Percentiles rank a stretch among this genome's conserved stretches.
These are phyloP conservation scores for Tremella yokohamensis DNA, from an alignment of 768 basidiomycete species.

Conservation along the genomic window DNA sequence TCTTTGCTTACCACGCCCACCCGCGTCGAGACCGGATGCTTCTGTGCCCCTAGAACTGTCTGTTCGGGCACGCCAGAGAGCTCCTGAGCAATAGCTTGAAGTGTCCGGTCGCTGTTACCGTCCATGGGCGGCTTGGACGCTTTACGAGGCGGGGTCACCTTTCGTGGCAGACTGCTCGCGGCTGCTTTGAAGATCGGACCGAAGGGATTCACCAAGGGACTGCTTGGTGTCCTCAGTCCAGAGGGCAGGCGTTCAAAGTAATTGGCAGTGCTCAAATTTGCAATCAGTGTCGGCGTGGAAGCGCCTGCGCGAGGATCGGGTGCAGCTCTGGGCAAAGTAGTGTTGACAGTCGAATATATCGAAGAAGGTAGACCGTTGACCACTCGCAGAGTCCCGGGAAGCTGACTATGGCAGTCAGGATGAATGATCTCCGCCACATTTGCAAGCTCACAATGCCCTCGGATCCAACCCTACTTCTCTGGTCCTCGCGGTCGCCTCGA, in stretches of 20 bases:
- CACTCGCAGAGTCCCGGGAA: conserved; percentile 36
- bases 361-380: conserved; percentile 51
- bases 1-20: too few species aligned
- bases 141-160: not conserved
- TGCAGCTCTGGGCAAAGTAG: conserved; percentile 4
- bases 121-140: not conserved
- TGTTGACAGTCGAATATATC: conserved; percentile 47
- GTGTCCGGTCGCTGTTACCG: not conserved
- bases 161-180: not conserved
- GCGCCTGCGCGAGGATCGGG: conserved; percentile 17
- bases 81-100: too few species aligned
- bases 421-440: not conserved
- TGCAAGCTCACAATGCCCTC: not conserved
- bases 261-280: conserved; percentile 17
- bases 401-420: conserved; percentile 6
- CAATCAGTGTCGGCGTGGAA: conserved; percentile 32
- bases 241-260: conserved; percentile 29
- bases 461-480: conserved; percentile 11
- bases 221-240: conserved; percentile 14
- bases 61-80: too few species aligned
- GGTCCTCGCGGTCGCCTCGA: conserved; percentile 39
- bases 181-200: conserved; percentile 10
- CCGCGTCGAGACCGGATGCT: too few species aligned
- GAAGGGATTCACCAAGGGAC: conserved; percentile 27
- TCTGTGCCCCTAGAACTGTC: too few species aligned